phyloP scores from a whole-genome alignment of 2,329 filamentous ascomycete genomes.

The Albifimbria verrucaria region DNA sequence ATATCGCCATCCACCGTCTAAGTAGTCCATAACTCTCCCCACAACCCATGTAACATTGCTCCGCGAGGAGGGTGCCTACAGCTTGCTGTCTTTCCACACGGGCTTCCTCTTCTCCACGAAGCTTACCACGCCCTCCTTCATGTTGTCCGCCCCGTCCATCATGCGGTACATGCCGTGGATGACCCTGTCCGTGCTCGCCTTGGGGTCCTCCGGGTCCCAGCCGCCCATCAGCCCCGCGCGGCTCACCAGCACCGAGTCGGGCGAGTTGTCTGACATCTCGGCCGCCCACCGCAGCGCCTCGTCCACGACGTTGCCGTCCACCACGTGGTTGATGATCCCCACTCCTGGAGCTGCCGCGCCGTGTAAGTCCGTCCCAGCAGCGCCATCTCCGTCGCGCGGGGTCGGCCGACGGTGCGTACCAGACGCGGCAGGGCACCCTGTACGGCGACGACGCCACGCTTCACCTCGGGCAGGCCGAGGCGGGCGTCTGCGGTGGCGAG shows the following conservation, averaged over 20 bases:
- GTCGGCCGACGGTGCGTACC: slow-evolving; percentile 58
- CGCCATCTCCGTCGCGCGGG: slow-evolving; percentile 69
- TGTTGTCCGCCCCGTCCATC: slow-evolving; percentile 66
- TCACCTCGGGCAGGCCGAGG: slow-evolving; percentile 69
- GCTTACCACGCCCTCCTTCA: slow-evolving; percentile 68
- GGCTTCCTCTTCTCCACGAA: slow-evolving; percentile 75
- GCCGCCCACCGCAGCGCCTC: slow-evolving; percentile 60
- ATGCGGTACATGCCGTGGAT: slow-evolving; percentile 55
- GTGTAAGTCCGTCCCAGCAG: slow-evolving; percentile 59
- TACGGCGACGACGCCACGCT: slow-evolving; percentile 64
- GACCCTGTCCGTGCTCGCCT: slow-evolving; percentile 57
- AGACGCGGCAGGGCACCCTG: slow-evolving; percentile 67
- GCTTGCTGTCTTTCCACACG: slow-evolving; percentile 62
- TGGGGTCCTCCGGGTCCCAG: slow-evolving; percentile 67
- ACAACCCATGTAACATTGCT: not conserved
- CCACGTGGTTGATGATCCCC: slow-evolving; percentile 71
- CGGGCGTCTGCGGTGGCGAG: slow-evolving; percentile 52
- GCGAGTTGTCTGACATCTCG: slow-evolving; percentile 63
- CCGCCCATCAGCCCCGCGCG: slow-evolving; percentile 68
- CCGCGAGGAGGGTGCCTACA: too few relatives aligned
- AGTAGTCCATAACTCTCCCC: not conserved
- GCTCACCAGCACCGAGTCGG: slow-evolving; percentile 73
- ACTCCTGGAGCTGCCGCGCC: slow-evolving; percentile 57
- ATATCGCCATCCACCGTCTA: too few relatives aligned
- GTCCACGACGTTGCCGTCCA: slow-evolving; percentile 44